Conservation (phyloP, 306 rosid genomes). For the barrel medic (Medicago truncatula) region MtrunA17r5.0-ANR NC_053046.1:40382001-40382500, state of each 20-base stretch:
- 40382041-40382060: conserved; percentile 53
- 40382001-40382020: conserved; percentile 70
- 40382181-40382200: conserved; percentile 16
- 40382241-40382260: background rate
- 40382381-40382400: conserved; percentile 3
- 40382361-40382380: background rate
- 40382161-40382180: conserved; percentile 26
- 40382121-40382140: conserved; percentile 75
- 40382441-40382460: background rate
- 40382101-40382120: conserved; percentile 73
- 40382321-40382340: background rate
- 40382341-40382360: background rate
- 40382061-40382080: conserved; percentile 82
- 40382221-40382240: conserved; percentile 1
- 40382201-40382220: conserved; percentile 10
- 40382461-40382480: conserved; percentile 5
- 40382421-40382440: background rate
- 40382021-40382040: conserved; percentile 56
- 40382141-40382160: conserved; percentile 25
- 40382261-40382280: background rate
- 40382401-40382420: background rate
- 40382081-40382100: conserved; percentile 74
- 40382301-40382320: background rate
- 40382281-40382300: background rate
- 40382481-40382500: background rate